Evolutionary conservation across 176 grass and related monocot genomes (phyloP).

Genomic region (Eragrostis nindensis): DNA sequence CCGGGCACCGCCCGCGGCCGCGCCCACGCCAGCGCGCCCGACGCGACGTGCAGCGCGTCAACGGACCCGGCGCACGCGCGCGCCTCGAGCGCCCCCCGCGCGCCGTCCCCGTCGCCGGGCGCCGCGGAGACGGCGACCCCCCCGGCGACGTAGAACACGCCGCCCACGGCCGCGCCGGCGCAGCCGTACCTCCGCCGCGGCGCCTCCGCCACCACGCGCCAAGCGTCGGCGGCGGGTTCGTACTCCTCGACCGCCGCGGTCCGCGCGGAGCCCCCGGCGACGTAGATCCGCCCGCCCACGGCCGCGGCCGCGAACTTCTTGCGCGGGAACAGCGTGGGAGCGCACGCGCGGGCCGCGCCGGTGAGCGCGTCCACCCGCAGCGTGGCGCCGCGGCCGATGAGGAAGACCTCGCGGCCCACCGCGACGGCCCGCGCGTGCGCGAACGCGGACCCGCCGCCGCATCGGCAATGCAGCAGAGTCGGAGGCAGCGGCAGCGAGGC

Average conservation of each 20-base stretch:
- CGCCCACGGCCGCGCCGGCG: slow-evolving; percentile 54
- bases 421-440: slow-evolving; percentile 66
- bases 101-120: slow-evolving; percentile 26
- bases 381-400: slow-evolving; percentile 59
- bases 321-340: slow-evolving; percentile 63
- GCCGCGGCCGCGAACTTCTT: slow-evolving; percentile 72
- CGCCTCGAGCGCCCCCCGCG: slow-evolving; percentile 44
- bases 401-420: slow-evolving; percentile 59
- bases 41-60: slow-evolving; percentile 71
- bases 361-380: slow-evolving; percentile 71
- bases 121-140: slow-evolving; percentile 52
- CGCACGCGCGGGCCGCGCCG: slow-evolving; percentile 53
- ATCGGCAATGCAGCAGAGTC: slow-evolving; percentile 2
- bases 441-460: slow-evolving; percentile 11
- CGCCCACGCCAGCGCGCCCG: slow-evolving; percentile 60
- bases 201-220: slow-evolving; percentile 67
- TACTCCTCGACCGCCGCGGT: slow-evolving; percentile 86
- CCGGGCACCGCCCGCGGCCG: slow-evolving; percentile 57
- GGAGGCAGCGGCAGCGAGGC: slow-evolving; percentile 43
- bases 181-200: slow-evolving; percentile 78
- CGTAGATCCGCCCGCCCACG: slow-evolving; percentile 65
- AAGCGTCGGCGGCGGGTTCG: slow-evolving; percentile 62
- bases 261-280: slow-evolving; percentile 69
- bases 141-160: slow-evolving; percentile 84
- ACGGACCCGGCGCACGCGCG: slow-evolving; percentile 77